Conservation (phyloP, 768 basidiomycete genomes). For the Dentipellis fragilis region DNA sequence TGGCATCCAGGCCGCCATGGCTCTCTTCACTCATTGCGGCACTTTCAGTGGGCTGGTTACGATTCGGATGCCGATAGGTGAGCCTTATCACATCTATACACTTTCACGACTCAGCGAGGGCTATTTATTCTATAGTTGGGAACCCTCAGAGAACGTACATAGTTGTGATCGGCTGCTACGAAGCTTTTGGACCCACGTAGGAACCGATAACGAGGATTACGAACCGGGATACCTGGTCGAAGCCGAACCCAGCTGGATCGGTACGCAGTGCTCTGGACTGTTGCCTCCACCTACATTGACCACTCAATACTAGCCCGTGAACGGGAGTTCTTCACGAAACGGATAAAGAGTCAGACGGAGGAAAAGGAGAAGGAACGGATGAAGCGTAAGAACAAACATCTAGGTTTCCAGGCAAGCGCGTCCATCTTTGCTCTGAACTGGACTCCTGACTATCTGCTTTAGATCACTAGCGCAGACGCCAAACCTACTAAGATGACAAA, state of each 20-base stretch:
- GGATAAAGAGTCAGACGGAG: neutral
- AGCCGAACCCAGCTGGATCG: conserved; percentile 48
- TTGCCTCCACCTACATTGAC: neutral
- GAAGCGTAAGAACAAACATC: neutral
- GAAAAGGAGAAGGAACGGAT: neutral
- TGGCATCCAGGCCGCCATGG: neutral
- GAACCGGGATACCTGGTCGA: conserved; percentile 30
- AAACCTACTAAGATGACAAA: neutral
- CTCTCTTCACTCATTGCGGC: neutral
- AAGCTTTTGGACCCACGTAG: conserved; percentile 51
- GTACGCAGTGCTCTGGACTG: conserved; percentile 24
- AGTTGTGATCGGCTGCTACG: conserved; percentile 46
- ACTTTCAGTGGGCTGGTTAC: conserved; percentile 59
- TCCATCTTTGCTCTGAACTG: neutral
- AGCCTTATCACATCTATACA: conserved; percentile 4
- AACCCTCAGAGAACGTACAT: conserved; percentile 48
- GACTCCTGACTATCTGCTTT: neutral
- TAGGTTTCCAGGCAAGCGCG: neutral
- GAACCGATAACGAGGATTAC: conserved; percentile 48
- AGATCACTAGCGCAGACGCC: neutral
- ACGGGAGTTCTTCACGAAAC: neutral
- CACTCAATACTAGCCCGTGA: neutral
- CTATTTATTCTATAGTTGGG: conserved; percentile 42
- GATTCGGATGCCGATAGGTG: conserved; percentile 47
- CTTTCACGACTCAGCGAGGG: neutral